Evolutionary conservation across 441 rosid species (phyloP).

Genomic region (Populus hybrid): DNA sequence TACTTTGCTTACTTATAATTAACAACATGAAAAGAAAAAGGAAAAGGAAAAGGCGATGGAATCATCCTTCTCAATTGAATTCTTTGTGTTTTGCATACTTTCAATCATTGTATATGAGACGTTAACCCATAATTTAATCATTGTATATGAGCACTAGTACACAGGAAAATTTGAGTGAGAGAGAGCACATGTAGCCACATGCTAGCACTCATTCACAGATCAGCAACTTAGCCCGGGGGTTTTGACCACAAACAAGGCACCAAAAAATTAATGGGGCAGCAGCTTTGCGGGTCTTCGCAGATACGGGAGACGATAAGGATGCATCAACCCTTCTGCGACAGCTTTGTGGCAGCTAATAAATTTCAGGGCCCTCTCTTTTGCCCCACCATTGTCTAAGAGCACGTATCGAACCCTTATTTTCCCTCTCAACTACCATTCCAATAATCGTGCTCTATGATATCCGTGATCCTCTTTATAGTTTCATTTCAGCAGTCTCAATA

Average conservation of each 20-base stretch:
- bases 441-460: neutral
- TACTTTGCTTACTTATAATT: no score
- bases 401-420: neutral
- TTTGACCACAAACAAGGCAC: constrained; percentile 11
- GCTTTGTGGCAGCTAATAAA: neutral
- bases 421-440: neutral
- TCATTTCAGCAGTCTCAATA: neutral
- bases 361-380: neutral
- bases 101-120: no score
- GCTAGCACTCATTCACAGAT: constrained; percentile 11
- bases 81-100: no score
- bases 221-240: constrained; percentile 17
- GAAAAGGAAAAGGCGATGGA: no score
- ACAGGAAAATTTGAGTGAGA: neutral
- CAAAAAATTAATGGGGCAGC: neutral
- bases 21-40: no score
- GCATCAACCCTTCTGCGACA: neutral
- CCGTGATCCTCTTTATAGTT: neutral
- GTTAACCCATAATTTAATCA: no score
- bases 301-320: neutral
- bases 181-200: constrained; percentile 35
- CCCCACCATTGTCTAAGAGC: neutral
- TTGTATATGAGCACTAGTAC: no score
- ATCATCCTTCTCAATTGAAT: no score
- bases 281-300: neutral